A percentile compares a stretch with the other conserved stretches of the same genome.
Conservation (phyloP, 1,139 yeast species). For the Geotrichum australiense region DNA sequence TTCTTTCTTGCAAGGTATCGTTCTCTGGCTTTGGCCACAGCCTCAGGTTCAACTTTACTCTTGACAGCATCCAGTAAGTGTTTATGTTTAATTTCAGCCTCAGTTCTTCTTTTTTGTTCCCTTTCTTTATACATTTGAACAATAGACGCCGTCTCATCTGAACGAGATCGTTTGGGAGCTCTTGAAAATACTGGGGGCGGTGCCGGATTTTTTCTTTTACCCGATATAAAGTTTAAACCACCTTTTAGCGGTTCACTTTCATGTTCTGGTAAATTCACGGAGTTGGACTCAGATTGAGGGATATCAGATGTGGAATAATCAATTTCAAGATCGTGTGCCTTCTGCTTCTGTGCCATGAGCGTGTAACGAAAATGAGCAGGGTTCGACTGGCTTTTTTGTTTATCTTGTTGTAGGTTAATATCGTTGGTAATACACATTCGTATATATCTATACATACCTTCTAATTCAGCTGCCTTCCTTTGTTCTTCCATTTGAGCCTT, state of each 20-base stretch:
- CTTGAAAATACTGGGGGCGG: constrained; percentile 41
- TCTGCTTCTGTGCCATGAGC: constrained; percentile 5
- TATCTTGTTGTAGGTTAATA: neutral
- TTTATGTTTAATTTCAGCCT: constrained; percentile 43
- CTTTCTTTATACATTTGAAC: constrained; percentile 46
- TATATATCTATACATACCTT: constrained; percentile 20
- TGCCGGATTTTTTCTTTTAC: constrained; percentile 27
- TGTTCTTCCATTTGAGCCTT: constrained; percentile 35
- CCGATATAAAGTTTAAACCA: constrained; percentile 37
- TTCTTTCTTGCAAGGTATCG: constrained; percentile 29
- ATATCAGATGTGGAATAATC: neutral
- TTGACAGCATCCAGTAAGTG: constrained; percentile 26
- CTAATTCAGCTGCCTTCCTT: constrained; percentile 24
- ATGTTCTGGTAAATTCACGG: constrained; percentile 29
- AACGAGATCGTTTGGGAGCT: constrained; percentile 31
- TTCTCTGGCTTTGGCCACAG: constrained; percentile 28
- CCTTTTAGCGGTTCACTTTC: constrained; percentile 23
- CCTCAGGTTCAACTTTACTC: constrained; percentile 14
- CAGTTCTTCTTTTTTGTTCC: constrained; percentile 42
- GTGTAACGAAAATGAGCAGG: constrained; percentile 26
- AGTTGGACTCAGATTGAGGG: constrained; percentile 20
- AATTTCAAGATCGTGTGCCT: constrained; percentile 1
- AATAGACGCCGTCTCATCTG: constrained; percentile 46
- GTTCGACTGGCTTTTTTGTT: constrained; percentile 5
- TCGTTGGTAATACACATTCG: constrained; percentile 4